Evolutionary conservation across 1,139 yeast species (phyloP).

Genomic region (Diutina catenulata): DNA sequence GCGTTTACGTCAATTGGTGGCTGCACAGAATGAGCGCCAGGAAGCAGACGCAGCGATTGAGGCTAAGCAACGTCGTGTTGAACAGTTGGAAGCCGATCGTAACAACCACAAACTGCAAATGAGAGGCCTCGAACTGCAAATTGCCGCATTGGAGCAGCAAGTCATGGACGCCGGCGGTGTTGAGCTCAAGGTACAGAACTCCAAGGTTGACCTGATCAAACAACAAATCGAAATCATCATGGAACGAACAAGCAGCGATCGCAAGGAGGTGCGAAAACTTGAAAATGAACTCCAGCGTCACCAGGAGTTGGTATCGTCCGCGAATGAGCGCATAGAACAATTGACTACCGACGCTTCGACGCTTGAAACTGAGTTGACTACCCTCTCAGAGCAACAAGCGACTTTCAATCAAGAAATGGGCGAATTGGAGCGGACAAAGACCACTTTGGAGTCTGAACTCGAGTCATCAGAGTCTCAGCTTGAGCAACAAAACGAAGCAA

Average conservation of each 20-base stretch:
- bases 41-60: conserved; percentile 24
- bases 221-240: conserved; percentile 55
- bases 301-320: conserved; percentile 31
- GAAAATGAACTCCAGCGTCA: conserved; percentile 55
- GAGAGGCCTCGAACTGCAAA: conserved; percentile 43
- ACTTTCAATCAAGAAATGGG: conserved; percentile 27
- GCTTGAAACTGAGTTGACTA: conserved; percentile 19
- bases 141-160: conserved; percentile 53
- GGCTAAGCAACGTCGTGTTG: conserved; percentile 26
- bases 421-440: conserved; percentile 18
- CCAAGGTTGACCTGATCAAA: conserved; percentile 67
- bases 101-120: conserved; percentile 41
- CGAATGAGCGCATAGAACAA: conserved; percentile 23
- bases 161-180: conserved; percentile 93
- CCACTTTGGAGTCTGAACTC: conserved; percentile 17
- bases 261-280: conserved; percentile 49
- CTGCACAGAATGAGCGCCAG: conserved; percentile 21
- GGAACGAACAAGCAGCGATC: conserved; percentile 51
- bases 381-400: conserved; percentile 16
- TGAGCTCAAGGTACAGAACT: conserved; percentile 64
- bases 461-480: conserved; percentile 33
- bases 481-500: conserved; percentile 39
- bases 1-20: conserved; percentile 24
- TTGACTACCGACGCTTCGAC: not conserved
- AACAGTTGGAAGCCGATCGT: conserved; percentile 24